Base-by-base conservation (phyloP, 495 filamentous ascomycete genomes). In the Aspergillus ellipticus region DNA sequence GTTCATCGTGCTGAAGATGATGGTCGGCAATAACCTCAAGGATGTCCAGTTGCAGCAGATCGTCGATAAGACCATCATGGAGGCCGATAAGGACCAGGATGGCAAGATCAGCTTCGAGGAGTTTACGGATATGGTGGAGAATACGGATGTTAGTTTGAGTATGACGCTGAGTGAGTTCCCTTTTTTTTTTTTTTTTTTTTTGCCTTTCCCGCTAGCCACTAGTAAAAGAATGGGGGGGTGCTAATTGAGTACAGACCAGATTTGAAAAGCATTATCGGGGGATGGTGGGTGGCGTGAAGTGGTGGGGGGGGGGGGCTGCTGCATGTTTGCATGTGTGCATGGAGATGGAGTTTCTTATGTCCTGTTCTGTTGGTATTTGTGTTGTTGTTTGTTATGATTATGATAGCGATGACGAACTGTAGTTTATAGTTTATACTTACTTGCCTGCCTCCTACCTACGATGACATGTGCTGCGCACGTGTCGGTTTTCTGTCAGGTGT, bases 21-120 rank as follows among this genome's bases (percentile, higher is more conserved):
- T 99, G 94, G 94, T 99, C 58, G 94, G 94, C 43, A 97, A 91
- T 76, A 99, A 99, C 75, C 75, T 99, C 66, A 99, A 99, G 82
- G 95, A 99, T 69, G 87, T 96, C 74, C 94, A 99, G 75, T 76
- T 99, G 73, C 94, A 99, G 74, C 94, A 82, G 71, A 82, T 82
- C 48, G 94, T 99, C 57, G 94, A 99, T 76, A 99, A 99, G 84
- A 99, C 94, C 50, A 99, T 99, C 67, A 97, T 97, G 94, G 94
- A 99, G 77, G 95, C 94, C 42, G 94, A 99, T 72, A 82, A 89
- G 65, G 95, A 99, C 72, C 81, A 84, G 41, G 94, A 99, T 74
- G 94, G 94, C 60, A 96, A 96, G 80, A 97, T 99, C 77, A 96
- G 89, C 77, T 99, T 99, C 65, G 92, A 97, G 78, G 94, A 99